Evolutionary conservation across 805 yeast genomes (phyloP), one percentile per base, ranked within the genome.

Genomic region (Wickerhamiella qilinensis): DNA sequence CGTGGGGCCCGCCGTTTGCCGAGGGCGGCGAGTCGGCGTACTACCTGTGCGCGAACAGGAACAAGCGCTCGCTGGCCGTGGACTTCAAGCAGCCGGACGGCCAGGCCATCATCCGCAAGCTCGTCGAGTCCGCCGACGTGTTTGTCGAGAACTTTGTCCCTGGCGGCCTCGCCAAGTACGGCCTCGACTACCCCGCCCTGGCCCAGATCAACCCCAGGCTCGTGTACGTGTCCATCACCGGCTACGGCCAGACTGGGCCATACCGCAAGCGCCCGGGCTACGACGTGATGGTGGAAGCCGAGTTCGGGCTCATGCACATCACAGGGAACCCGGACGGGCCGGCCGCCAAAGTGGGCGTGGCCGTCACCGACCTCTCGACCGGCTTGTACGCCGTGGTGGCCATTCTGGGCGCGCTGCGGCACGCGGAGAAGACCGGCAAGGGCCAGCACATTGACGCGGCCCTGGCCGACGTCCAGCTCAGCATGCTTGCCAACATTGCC

Each of bases 1-100:
- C 60, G 4, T 62, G 67, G 67, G 67, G 67, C 15, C 67, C 67
- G 1, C 67, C 67, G 4, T 62, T 62, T 41, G 64, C 64, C 4
- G 37, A 37, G 7, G 49, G 46, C 11, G 60, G 59, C 6, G 67
- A 62, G 39, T 48, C 59, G 33, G 67, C 67, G 2, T 62, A 62
- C 45, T 62, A 53, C 38, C 48, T 62, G 29, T 47, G 57, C 7
- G 60, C 57, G 24, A 58, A 57, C 40, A 51, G 67, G 15, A 62
- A 62, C 50, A 62, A 62, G 41, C 48, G 54, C 35, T 57, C 63
- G 1, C 42, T 62, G 15, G 67, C 57, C 0, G 41, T 62, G 16
- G 58, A 61, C 32, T 60, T 62, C 47, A 50, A 60, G 41, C 43
- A 46, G 15, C 40, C 42, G 9, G 44, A 47, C 24, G 67, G 66